Evolutionary conservation across 1,284 basidiomycete genomes (phyloP), one percentile per base, ranked within the genome.

Genomic region (Cerioporus squamosus): DNA sequence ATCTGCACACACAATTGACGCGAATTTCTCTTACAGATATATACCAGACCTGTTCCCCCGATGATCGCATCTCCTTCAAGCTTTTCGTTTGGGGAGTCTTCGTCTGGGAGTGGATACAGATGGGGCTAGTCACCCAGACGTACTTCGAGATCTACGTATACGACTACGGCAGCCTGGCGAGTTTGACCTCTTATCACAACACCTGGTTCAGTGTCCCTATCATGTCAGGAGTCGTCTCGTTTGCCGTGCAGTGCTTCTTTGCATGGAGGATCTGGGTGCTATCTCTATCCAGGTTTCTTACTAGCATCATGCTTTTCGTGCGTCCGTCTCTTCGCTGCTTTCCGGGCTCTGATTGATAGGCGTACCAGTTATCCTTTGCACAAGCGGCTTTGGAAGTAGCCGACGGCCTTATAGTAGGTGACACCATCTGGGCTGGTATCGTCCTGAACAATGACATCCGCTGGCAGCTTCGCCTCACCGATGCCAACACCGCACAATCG

Each of bases 141-240:
- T 50, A 57, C 7, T 65, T 66, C 50, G 33, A 65, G 4, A 54
- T 49, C 45, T 60, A 57, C 40, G 59, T 68, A 2, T 60, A 63
- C 47, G 38, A 53, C 14, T 68, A 56, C 39, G 67, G 66, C 8
- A 40, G 60, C 50, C 22, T 49, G 3, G 38, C 24, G 3, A 44
- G 47, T 26, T 39, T 68, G 10, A 39, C 48, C 44, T 24, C 49
- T 5, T 60, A 62, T 24, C 51, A 63, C 50, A 59, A 57, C 40
- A 47, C 51, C 1, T 69, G 68, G 68, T 61, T 69, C 54, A 63
- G 62, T 52, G 56, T 64, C 31, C 55, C 62, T 8, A 49, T 69
- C 29, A 61, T 69, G 57, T 61, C 58, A 42, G 59, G 50, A 2
- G 17, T 69, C 2, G 46, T 65, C 17, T 61, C 65, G 10, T 49